Conservation (phyloP, 305 asterid genomes). For the Salvia sclarea region DNA sequence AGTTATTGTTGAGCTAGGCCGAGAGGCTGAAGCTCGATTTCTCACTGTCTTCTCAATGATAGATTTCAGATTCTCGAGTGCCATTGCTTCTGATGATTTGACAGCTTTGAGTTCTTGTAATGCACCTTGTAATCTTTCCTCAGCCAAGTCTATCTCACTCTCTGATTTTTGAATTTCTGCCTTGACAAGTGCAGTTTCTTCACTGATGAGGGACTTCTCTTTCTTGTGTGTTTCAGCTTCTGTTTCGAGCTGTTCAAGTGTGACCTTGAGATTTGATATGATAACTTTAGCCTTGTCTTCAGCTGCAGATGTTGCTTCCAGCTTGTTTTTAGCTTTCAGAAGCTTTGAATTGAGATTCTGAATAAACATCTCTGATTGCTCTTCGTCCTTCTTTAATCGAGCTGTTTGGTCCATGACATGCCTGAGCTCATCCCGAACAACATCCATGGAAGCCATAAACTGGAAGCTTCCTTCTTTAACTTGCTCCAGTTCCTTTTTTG, state of each 20-base stretch:
- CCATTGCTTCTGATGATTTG: constrained; percentile 62
- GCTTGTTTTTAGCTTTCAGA: constrained; percentile 59
- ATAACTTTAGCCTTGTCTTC: constrained; percentile 59
- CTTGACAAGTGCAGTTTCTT: constrained; percentile 47
- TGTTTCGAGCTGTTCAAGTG: constrained; percentile 55
- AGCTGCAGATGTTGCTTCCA: constrained; percentile 61
- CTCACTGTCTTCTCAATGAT: constrained; percentile 51
- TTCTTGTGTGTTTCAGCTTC: constrained; percentile 57
- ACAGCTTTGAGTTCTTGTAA: constrained; percentile 59
- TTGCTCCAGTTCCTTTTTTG: constrained; percentile 51
- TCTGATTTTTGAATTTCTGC: constrained; percentile 59
- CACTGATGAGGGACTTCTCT: constrained; percentile 41
- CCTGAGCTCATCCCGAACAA: constrained; percentile 57
- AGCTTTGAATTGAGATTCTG: constrained; percentile 72
- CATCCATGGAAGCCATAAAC: constrained; percentile 81
- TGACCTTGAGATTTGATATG: constrained; percentile 46
- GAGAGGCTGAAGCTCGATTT: constrained; percentile 60
- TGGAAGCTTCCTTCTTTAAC: constrained; percentile 60
- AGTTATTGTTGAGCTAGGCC: constrained; percentile 47
- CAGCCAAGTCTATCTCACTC: constrained; percentile 53
- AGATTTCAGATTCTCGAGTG: constrained; percentile 62
- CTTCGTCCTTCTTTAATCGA: constrained; percentile 51
- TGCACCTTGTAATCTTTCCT: constrained; percentile 60
- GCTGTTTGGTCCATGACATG: constrained; percentile 56
- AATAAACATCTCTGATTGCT: constrained; percentile 49